phyloP scores from a whole-genome alignment of 108 stramenopile genomes.

The Cyclotella choctawhatcheeana region DNA sequence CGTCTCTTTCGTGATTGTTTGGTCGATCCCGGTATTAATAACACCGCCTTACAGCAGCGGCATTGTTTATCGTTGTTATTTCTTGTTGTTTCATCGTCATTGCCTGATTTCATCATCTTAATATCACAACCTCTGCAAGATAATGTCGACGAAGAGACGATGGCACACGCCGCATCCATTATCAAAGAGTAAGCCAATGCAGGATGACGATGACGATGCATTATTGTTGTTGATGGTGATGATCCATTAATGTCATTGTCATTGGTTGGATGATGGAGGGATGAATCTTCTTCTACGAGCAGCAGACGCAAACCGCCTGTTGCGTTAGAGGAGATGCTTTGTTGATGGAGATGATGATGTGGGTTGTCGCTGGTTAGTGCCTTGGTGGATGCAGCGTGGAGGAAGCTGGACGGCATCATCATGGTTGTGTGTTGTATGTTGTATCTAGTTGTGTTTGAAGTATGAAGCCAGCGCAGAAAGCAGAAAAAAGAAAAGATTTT shows the following conservation, averaged over 20 bases:
- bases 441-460: too few relatives aligned
- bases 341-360: too few relatives aligned
- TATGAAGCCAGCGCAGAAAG: too few relatives aligned
- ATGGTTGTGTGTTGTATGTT: too few relatives aligned
- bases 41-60: slow-evolving; percentile 40
- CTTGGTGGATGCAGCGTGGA: slow-evolving; percentile 29
- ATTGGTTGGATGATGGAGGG: neutral
- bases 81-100: too few relatives aligned
- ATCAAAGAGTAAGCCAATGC: slow-evolving; percentile 31
- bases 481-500: too few relatives aligned
- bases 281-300: slow-evolving; percentile 27
- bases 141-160: slow-evolving; percentile 11
- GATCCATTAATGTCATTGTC: too few relatives aligned
- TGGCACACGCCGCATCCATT: slow-evolving; percentile 39
- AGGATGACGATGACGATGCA: neutral
- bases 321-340: neutral
- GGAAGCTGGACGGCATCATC: slow-evolving; percentile 23
- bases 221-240: too few relatives aligned
- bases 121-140: slow-evolving; percentile 14
- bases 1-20: slow-evolving; percentile 10
- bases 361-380: neutral
- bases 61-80: slow-evolving; percentile 2
- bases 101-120: too few relatives aligned
- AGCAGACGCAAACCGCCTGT: slow-evolving; percentile 4
- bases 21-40: slow-evolving; percentile 23